A percentile compares a stretch with the other conserved stretches of the same genome.
Conservation (phyloP, 768 basidiomycete species). For the Rubroboletus satanas region DNA sequence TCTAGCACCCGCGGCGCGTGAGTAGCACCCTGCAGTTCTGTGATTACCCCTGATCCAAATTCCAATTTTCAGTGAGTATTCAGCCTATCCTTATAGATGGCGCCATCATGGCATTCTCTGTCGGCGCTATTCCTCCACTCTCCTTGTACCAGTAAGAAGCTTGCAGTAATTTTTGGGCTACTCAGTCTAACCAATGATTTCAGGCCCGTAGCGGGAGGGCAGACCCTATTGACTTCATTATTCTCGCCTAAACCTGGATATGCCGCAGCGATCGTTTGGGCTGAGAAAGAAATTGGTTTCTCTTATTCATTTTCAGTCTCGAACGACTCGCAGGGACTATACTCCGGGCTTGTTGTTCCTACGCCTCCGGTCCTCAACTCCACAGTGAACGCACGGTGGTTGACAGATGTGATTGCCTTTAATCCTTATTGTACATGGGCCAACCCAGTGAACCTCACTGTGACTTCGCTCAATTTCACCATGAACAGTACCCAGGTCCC, state of each 20-base stretch:
- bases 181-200: neutral
- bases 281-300: conserved; percentile 12
- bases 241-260: conserved; percentile 11
- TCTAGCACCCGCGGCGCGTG: conserved; percentile 11
- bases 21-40: neutral
- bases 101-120: conserved; percentile 9
- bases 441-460: conserved; percentile 16
- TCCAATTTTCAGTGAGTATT: conserved; percentile 3
- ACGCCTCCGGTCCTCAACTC: conserved; percentile 9
- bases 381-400: conserved; percentile 18
- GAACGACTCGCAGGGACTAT: conserved; percentile 9
- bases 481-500: conserved; percentile 12
- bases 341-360: conserved; percentile 10
- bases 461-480: conserved; percentile 12
- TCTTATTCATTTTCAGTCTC: conserved; percentile 11
- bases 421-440: conserved; percentile 22
- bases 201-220: conserved; percentile 9
- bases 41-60: neutral
- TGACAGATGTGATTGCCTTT: conserved; percentile 22
- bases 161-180: neutral
- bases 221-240: neutral
- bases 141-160: conserved; percentile 10
- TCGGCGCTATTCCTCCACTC: conserved; percentile 15
- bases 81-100: conserved; percentile 14
- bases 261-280: conserved; percentile 14